Percentiles rank a stretch among this genome's conserved stretches.
Conservation (phyloP, 192 early-diverging fungal species). For the Mortierella hygrophila region DNA sequence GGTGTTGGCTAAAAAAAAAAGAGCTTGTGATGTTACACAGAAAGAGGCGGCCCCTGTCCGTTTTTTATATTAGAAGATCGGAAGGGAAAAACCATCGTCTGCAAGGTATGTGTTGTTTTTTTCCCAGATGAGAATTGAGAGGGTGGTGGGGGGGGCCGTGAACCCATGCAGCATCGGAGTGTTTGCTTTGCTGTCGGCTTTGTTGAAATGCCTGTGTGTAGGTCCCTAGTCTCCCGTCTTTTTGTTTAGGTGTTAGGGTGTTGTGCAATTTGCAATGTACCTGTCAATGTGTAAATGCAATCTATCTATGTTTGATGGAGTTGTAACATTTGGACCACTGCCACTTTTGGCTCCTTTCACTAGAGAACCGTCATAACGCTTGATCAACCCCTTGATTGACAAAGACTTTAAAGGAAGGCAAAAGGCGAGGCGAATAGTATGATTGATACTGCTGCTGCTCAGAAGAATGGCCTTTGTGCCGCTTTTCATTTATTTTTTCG, state of each 20-base stretch:
- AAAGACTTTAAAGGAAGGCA: no score
- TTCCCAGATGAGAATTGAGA: background rate
- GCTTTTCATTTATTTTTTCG: background rate
- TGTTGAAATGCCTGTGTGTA: background rate
- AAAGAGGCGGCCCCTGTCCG: background rate
- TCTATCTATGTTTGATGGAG: no score
- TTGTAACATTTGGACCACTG: no score
- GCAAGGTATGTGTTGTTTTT: background rate
- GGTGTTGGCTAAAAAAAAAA: background rate
- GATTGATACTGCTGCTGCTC: background rate
- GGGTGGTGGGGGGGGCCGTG: background rate
- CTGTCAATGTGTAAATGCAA: no score
- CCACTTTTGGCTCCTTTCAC: no score
- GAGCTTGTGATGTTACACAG: background rate
- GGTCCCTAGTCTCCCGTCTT: no score
- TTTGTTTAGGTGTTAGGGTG: no score
- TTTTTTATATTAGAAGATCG: background rate
- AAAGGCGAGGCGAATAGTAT: background rate
- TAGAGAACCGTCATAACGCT: no score
- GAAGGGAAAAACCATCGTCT: background rate
- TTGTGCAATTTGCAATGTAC: no score
- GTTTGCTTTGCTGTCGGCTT: background rate
- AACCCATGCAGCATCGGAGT: slow-evolving; percentile 1
- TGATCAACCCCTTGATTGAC: no score
- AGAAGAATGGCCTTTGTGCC: slow-evolving; percentile 13